phyloP scores from a whole-genome alignment of 2,329 filamentous ascomycete genomes.

The Talaromyces sp. region DNA sequence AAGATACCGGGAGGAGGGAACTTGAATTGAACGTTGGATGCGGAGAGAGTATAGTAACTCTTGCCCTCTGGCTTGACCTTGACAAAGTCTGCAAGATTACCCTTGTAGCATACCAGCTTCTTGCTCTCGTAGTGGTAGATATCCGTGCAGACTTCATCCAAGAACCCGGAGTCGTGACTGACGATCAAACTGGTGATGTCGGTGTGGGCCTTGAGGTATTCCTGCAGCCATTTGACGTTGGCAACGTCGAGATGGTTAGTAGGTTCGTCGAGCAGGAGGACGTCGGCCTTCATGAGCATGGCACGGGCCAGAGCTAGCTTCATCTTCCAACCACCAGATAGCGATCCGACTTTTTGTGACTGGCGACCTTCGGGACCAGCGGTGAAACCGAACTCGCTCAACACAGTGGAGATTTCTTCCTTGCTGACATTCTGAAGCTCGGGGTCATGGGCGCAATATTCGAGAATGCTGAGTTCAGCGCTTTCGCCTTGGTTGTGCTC shows the following conservation, averaged over 20 bases:
- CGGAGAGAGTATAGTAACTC: conserved; percentile 95
- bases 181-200: conserved; percentile 98
- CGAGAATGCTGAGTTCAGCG: conserved; percentile 90
- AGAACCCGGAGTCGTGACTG: conserved; percentile 95
- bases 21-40: conserved; percentile 89
- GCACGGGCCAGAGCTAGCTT: conserved; percentile 93
- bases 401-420: conserved; percentile 78
- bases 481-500: conserved; percentile 99
- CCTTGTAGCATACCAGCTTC: conserved; percentile 67
- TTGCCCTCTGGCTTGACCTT: conserved; percentile 88
- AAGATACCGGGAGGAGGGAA: conserved; percentile 95
- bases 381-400: conserved; percentile 92
- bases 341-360: conserved; percentile 82
- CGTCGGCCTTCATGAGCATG: conserved; percentile 96
- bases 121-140: conserved; percentile 99
- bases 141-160: conserved; percentile 96
- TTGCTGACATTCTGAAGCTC: conserved; percentile 74
- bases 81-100: conserved; percentile 67
- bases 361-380: conserved; percentile 85
- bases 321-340: conserved; percentile 99
- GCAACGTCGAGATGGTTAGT: conserved; percentile 97
- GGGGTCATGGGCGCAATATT: conserved; percentile 88
- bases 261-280: conserved; percentile 94
- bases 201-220: conserved; percentile 91
- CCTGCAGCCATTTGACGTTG: conserved; percentile 93